phyloP scores from a whole-genome alignment of 2,329 filamentous ascomycete genomes.

The Ciborinia camelliae region DNA sequence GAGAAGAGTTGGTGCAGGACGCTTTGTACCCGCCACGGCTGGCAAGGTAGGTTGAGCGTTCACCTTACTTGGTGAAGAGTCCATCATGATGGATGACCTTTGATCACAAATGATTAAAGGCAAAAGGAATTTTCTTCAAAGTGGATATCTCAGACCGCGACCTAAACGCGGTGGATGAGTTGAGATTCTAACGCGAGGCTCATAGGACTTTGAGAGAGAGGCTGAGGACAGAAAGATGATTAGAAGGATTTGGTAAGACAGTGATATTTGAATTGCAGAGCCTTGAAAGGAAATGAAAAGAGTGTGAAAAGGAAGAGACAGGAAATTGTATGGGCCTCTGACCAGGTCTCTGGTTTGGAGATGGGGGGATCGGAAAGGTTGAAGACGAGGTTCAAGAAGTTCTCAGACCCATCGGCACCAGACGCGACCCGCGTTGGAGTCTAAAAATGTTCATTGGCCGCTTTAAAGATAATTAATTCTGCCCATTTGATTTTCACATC shows the following conservation, averaged over 20 bases:
- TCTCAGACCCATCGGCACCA: conserved; percentile 17
- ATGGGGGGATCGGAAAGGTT: neutral
- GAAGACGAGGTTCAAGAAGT: conserved; percentile 14
- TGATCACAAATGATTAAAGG: conserved; percentile 14
- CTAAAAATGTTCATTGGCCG: conserved; percentile 18
- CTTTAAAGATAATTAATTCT: conserved; percentile 9
- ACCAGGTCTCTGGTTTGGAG: conserved; percentile 15
- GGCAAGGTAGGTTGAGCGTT: conserved; percentile 33
- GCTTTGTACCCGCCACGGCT: conserved; percentile 50
- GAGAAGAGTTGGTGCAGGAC: conserved; percentile 64
- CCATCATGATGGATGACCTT: conserved; percentile 36
- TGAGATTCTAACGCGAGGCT: conserved; percentile 16
- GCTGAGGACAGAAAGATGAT: conserved; percentile 21
- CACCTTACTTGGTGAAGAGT: conserved; percentile 38
- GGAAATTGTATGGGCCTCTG: conserved; percentile 18
- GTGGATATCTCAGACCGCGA: conserved; percentile 23
- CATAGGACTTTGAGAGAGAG: conserved; percentile 24
- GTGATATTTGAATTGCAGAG: conserved; percentile 1
- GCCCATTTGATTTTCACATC: too few relatives aligned
- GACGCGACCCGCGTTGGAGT: conserved; percentile 21
- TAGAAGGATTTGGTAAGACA: conserved; percentile 9
- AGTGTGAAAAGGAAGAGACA: conserved; percentile 12
- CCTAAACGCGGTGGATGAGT: conserved; percentile 19
- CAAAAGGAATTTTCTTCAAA: conserved; percentile 23
- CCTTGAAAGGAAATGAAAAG: neutral